Percentiles rank a stretch among this genome's conserved stretches.
These are phyloP conservation scores for Penicillium desertorum DNA, from an alignment of 495 filamentous ascomycete species.

Conservation along the genomic window DNA sequence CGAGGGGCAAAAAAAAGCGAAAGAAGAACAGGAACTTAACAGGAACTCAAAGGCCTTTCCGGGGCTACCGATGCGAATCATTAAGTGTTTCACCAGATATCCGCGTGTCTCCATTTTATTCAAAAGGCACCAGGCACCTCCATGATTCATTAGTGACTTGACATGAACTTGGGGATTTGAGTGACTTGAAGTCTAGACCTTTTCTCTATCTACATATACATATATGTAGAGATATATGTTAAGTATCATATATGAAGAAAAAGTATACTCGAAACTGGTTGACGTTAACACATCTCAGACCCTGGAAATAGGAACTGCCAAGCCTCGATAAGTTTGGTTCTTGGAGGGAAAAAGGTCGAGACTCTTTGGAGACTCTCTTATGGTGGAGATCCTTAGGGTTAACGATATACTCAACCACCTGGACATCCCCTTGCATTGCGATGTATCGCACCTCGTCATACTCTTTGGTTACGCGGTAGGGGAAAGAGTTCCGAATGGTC, in stretches of 20 bases:
- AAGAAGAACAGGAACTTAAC: not conserved
- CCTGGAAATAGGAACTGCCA: slow-evolving; percentile 15
- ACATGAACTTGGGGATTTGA: not conserved
- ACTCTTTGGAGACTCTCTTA: slow-evolving; percentile 5
- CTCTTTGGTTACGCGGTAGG: slow-evolving; percentile 29
- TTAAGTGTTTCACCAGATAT: slow-evolving; percentile 32
- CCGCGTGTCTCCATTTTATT: slow-evolving; percentile 9
- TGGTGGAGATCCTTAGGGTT: not conserved
- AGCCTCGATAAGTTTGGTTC: slow-evolving; percentile 16
- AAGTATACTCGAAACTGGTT: slow-evolving; percentile 15
- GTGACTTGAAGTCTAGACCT: not conserved
- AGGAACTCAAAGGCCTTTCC: slow-evolving; percentile 22
- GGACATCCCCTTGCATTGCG: slow-evolving; percentile 24
- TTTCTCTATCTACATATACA: too few species aligned
- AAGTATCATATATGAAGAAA: too few species aligned
- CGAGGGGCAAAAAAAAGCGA: slow-evolving; percentile 26
- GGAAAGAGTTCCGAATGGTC: slow-evolving; percentile 26
- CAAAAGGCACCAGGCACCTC: slow-evolving; percentile 31
- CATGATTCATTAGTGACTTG: slow-evolving; percentile 22
- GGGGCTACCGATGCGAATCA: slow-evolving; percentile 34
- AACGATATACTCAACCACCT: not conserved
- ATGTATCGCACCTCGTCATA: slow-evolving; percentile 24
- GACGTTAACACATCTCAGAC: slow-evolving; percentile 27
- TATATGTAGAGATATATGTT: too few species aligned
- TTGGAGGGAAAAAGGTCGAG: slow-evolving; percentile 13